Base-by-base conservation (phyloP, 1,139 yeast genomes). In the Yamadazyma blattariae region DNA sequence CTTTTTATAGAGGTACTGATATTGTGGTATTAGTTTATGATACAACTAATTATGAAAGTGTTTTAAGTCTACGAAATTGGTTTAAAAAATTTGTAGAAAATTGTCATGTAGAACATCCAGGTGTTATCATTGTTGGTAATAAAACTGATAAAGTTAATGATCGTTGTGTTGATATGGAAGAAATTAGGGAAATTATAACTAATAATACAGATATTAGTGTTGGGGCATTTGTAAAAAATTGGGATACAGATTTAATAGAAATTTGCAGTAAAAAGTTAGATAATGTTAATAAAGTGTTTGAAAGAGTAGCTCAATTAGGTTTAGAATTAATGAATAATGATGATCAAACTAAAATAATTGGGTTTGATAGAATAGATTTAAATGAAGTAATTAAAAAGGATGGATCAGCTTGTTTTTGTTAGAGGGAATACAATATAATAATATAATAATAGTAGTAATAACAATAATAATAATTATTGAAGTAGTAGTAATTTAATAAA, bases 1-100 rank as follows among this genome's bases (percentile, higher is more conserved):
- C 82, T 4, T 78, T 77, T 47, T 78, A 77, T 50, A 54, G 84
- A 25, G 84, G 84, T 7, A 68, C 82, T 0, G 83, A 78, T 47
- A 75, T 77, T 10, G 80, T 74, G 13, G 65, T 78, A 3, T 51
- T 78, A 25, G 77, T 77, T 18, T 78, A 75, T 51, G 84, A 78
- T 51, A 61, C 76, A 32, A 73, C 82, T 36, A 71, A 69, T 48
- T 73, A 77, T 40, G 78, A 73, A 47, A 66, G 77, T 13, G 75
- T 77, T 35, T 59, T 75, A 23, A 68, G 74, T 47, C 51, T 78
- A 17, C 61, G 64, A 29, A 70, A 62, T 40, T 78, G 83, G 83
- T 64, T 75, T 41, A 43, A 56, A n/a, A 61, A 74, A 29, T 77
- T 77, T 45, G 47, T 70, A 42, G 65, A 69, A 32, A 71, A 74